Evolutionary conservation across 2,329 filamentous ascomycete genomes (phyloP).

Genomic region (Diaporthe citriasiana): DNA sequence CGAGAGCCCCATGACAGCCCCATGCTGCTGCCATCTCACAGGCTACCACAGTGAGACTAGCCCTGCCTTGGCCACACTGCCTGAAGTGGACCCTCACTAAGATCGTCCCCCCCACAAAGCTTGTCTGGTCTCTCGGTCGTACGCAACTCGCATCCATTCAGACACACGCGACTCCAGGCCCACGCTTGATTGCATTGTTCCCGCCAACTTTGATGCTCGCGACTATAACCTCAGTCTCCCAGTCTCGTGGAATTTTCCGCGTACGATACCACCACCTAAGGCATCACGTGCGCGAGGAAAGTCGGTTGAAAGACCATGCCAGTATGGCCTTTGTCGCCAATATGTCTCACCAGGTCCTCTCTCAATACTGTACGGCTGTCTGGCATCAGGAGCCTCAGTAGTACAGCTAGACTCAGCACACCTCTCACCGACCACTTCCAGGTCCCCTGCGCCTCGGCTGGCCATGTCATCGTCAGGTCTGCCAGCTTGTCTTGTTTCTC

Average conservation of each 20-base stretch:
- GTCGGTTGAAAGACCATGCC: slow-evolving; percentile 39
- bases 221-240: neutral
- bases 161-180: neutral
- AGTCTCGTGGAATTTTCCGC: neutral
- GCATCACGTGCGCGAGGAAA: no score
- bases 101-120: slow-evolving; percentile 33
- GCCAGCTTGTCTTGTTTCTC: neutral
- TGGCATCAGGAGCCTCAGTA: slow-evolving; percentile 20
- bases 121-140: slow-evolving; percentile 22
- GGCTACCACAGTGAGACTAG: neutral
- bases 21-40: neutral
- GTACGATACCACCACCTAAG: neutral
- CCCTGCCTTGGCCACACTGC: neutral
- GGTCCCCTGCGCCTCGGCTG: slow-evolving; percentile 64
- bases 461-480: slow-evolving; percentile 65
- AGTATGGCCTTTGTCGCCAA: slow-evolving; percentile 38
- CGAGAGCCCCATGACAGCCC: neutral
- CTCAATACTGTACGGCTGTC: neutral
- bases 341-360: slow-evolving; percentile 34
- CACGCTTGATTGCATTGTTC: slow-evolving; percentile 1
- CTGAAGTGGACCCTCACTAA: slow-evolving; percentile 3
- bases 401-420: slow-evolving; percentile 15
- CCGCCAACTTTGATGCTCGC: neutral
- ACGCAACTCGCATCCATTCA: neutral
- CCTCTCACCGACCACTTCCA: slow-evolving; percentile 56